Base-by-base conservation (phyloP, 805 yeast species). In the Cyberlindnera veronae region DNA sequence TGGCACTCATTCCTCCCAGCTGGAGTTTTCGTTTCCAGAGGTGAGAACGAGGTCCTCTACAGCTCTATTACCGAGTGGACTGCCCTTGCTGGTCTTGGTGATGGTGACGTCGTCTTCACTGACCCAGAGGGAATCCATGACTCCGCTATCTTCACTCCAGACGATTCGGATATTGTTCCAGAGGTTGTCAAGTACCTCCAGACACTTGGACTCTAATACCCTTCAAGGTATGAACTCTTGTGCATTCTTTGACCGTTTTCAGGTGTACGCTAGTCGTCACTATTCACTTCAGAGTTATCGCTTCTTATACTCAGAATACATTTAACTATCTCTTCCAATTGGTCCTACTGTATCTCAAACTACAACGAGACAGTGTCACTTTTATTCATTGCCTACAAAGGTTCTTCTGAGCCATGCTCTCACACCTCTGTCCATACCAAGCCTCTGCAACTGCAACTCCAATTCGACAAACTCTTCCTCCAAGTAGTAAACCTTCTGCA, bases 11-110 rank as follows among this genome's bases (percentile, higher is more conserved):
- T 45, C 18, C 14, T 48, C 7, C 48, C 48, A 10, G 24, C 20
- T 3, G 20, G 26, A 1, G 37, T 35, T 2, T 38, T 49, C 15
- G 36, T 41, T 13, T 22, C 42, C 2, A 26, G 31, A 30, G 50
- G 50, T 32, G 49, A 44, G 15, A 14, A 36, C 15, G 53, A 49
- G 26, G 41, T 46, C n/a, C 21, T 46, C 16, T 33, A 36, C 19
- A 45, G 34, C 17, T 29, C 31, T 9, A 39, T 39, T 15, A 23
- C 15, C 4, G 32, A 29, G 10, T 39, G 38, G 36, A 13, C 21
- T 7, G 13, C 10, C 5, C 27, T 39, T 3, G 38, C 39, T n/a
- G 24, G 20, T 4, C 10, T 39, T 14, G 32, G 34, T 9, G 38
- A 20, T 10, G 18, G 20, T 11, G 43, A 39, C 18, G 15, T 19